A percentile compares a stretch with the other conserved stretches of the same genome.
Evolutionary conservation across 441 rosid genomes (phyloP).

Genomic region (Brassica balearica): DNA sequence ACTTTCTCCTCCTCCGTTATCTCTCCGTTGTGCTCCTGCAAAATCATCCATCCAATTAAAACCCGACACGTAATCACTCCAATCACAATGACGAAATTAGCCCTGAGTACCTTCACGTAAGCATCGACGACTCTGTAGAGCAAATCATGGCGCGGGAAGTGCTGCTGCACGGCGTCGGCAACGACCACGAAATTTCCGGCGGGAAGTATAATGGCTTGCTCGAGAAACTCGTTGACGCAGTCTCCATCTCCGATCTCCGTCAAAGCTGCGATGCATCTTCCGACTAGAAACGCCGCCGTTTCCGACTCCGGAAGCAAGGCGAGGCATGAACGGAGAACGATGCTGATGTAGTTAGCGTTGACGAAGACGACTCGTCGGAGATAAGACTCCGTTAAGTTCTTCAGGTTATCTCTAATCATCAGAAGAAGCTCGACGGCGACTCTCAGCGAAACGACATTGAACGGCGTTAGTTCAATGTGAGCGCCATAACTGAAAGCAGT

Average conservation of each 20-base stretch:
- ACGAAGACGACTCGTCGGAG: slow-evolving; percentile 56
- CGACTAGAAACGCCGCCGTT: slow-evolving; percentile 56
- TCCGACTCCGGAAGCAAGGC: slow-evolving; percentile 79
- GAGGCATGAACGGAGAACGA: slow-evolving; percentile 69
- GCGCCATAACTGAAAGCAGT: slow-evolving; percentile 71
- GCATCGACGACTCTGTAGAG: slow-evolving; percentile 64
- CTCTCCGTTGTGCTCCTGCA: slow-evolving; percentile 58
- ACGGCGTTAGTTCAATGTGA: slow-evolving; percentile 65
- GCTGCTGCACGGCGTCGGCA: slow-evolving; percentile 60
- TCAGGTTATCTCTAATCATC: slow-evolving; percentile 60
- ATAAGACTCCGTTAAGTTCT: slow-evolving; percentile 36
- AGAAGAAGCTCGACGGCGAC: slow-evolving; percentile 74
- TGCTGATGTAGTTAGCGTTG: slow-evolving; percentile 49
- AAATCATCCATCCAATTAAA: not conserved
- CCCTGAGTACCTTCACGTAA: too few species aligned
- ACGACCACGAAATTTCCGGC: slow-evolving; percentile 59
- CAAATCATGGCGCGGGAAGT: slow-evolving; percentile 65
- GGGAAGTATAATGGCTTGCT: slow-evolving; percentile 54
- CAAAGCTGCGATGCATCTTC: slow-evolving; percentile 64
- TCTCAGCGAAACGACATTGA: slow-evolving; percentile 65
- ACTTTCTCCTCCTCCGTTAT: slow-evolving; percentile 64
- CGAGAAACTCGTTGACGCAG: slow-evolving; percentile 47
- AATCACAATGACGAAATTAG: too few species aligned
- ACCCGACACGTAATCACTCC: not conserved
- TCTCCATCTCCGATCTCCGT: slow-evolving; percentile 47